Conservation (phyloP, 2,329 filamentous ascomycete genomes). For the Hypoxylon sp. region DNA sequence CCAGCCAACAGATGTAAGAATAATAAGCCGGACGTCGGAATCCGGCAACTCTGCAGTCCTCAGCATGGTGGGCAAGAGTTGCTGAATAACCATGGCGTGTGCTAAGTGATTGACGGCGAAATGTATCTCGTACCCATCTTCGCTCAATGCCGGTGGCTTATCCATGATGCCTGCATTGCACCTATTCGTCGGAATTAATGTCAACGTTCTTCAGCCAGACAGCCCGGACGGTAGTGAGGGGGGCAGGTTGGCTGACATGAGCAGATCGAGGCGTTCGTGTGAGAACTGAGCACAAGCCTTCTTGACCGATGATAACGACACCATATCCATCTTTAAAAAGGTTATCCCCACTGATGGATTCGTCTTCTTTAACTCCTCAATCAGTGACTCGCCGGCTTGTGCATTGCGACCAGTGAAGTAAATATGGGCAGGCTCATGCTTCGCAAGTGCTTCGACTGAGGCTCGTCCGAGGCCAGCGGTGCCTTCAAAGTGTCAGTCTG, state of each 20-base stretch:
- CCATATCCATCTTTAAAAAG: slow-evolving; percentile 60
- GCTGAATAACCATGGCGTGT: slow-evolving; percentile 59
- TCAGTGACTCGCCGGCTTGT: slow-evolving; percentile 61
- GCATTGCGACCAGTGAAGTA: slow-evolving; percentile 66
- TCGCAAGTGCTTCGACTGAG: slow-evolving; percentile 58
- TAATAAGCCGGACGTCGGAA: slow-evolving; percentile 51
- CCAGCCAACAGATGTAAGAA: slow-evolving; percentile 48
- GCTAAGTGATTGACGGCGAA: slow-evolving; percentile 64
- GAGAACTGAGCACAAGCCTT: slow-evolving; percentile 54
- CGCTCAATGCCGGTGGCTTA: slow-evolving; percentile 54
- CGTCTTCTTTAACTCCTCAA: slow-evolving; percentile 54
- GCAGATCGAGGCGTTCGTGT: slow-evolving; percentile 59
- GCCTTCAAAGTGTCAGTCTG: slow-evolving; percentile 31
- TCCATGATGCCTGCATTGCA: slow-evolving; percentile 63
- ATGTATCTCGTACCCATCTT: slow-evolving; percentile 62
- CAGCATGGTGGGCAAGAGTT: slow-evolving; percentile 51
- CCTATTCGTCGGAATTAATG: slow-evolving; percentile 18
- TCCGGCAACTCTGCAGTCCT: slow-evolving; percentile 44
- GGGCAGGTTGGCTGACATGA: slow-evolving; percentile 52
- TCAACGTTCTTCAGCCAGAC: neutral
- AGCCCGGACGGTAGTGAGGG: neutral
- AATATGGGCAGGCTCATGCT: slow-evolving; percentile 64
- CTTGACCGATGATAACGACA: slow-evolving; percentile 58
- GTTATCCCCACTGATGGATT: slow-evolving; percentile 40
- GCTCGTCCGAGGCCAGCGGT: slow-evolving; percentile 61